Evolutionary conservation across 2,329 filamentous ascomycete genomes (phyloP).

Genomic region (Sporothrix brasiliensis): DNA sequence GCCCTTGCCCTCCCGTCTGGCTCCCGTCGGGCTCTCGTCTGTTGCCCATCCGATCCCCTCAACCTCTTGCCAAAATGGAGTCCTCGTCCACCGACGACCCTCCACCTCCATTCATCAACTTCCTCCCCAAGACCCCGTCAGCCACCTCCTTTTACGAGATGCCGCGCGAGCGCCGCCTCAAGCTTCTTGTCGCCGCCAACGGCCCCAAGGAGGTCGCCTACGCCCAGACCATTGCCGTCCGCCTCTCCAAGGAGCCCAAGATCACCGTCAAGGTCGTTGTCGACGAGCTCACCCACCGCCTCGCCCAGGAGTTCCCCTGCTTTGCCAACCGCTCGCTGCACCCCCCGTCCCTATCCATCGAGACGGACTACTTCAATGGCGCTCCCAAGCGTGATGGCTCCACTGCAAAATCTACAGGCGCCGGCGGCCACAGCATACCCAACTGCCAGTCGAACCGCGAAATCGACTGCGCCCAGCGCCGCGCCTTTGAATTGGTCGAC

Average conservation of each 20-base stretch:
- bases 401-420: neutral
- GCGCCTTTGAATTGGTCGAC: constrained; percentile 69
- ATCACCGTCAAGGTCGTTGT: constrained; percentile 65
- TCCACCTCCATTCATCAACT: constrained; percentile 34
- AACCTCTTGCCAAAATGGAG: constrained; percentile 28
- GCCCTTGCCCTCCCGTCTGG: neutral
- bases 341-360: constrained; percentile 31
- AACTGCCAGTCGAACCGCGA: constrained; percentile 41
- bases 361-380: neutral
- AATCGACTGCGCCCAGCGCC: constrained; percentile 56
- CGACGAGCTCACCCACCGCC: constrained; percentile 65
- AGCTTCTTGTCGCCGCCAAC: constrained; percentile 67
- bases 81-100: constrained; percentile 33
- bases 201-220: constrained; percentile 66
- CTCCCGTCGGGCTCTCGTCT: neutral
- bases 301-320: constrained; percentile 65
- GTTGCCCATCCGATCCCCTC: neutral
- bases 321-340: constrained; percentile 57
- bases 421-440: neutral
- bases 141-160: constrained; percentile 36
- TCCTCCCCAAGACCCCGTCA: constrained; percentile 35
- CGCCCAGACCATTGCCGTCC: constrained; percentile 66
- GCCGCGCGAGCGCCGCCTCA: constrained; percentile 49
- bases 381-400: neutral
- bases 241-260: constrained; percentile 65